Conservation (phyloP, 2,329 filamentous ascomycete genomes). For the Microcyclospora pomicola region DNA sequence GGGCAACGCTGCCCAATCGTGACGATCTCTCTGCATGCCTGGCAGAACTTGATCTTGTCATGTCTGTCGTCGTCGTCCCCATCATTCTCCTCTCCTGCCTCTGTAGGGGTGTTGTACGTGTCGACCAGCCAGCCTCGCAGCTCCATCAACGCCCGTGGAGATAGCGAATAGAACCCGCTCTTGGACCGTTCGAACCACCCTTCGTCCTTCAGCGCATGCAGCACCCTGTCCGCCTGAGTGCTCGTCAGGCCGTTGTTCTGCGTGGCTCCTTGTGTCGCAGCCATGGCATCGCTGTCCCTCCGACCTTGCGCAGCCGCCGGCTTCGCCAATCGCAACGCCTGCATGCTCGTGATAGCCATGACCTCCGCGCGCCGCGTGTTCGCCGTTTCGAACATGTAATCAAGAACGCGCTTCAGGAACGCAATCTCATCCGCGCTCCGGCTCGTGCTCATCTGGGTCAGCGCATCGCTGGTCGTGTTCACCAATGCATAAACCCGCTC, state of each 20-base stretch:
- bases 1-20: constrained; percentile 70
- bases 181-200: constrained; percentile 72
- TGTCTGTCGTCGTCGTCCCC: constrained; percentile 29
- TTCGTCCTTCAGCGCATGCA: constrained; percentile 58
- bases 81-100: constrained; percentile 35
- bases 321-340: constrained; percentile 57
- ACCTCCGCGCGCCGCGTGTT: constrained; percentile 71
- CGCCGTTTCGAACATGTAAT: constrained; percentile 81
- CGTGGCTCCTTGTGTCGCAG: constrained; percentile 9
- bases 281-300: constrained; percentile 14
- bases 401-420: constrained; percentile 75
- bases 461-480: constrained; percentile 71
- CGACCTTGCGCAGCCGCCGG: constrained; percentile 17
- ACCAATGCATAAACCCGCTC: constrained; percentile 66
- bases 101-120: constrained; percentile 68
- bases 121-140: constrained; percentile 71
- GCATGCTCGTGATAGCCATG: constrained; percentile 66
- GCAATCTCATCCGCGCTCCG: constrained; percentile 73
- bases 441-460: constrained; percentile 76
- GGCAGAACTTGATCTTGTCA: constrained; percentile 72
- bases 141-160: constrained; percentile 70
- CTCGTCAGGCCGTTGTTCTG: constrained; percentile 47
- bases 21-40: constrained; percentile 78
- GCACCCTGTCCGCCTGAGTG: constrained; percentile 59
- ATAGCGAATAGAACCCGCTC: constrained; percentile 60